Evolutionary conservation across 169 alveolate genomes (phyloP).

Genomic region (Ophryocystis elektroscirrha): DNA sequence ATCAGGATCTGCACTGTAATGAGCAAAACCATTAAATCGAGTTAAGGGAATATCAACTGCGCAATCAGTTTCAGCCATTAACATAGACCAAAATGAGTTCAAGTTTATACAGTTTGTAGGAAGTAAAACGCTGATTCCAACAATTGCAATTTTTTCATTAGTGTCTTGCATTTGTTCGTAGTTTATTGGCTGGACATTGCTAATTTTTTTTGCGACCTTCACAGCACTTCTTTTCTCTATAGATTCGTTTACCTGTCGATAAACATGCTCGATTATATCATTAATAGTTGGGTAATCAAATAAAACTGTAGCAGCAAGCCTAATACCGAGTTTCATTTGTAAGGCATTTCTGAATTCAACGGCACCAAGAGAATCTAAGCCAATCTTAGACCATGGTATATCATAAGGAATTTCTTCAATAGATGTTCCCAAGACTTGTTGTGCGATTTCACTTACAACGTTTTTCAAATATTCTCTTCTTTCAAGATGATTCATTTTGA

Average conservation of each 20-base stretch:
- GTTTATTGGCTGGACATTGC: no score
- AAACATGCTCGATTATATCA: no score
- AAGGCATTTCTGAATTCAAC: slow-evolving; percentile 26
- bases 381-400: no score
- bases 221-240: no score
- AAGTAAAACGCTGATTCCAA: no score
- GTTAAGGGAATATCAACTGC: slow-evolving; percentile 9
- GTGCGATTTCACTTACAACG: slow-evolving; percentile 11
- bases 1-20: slow-evolving; percentile 12
- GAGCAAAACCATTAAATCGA: slow-evolving; percentile 8
- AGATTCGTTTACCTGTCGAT: no score
- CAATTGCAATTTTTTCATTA: no score
- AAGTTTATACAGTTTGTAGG: not conserved
- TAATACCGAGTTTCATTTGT: slow-evolving; percentile 16
- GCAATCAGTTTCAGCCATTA: slow-evolving; percentile 7
- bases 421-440: slow-evolving; percentile 11
- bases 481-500: slow-evolving; percentile 6
- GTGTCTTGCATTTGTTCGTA: no score
- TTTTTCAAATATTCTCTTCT: slow-evolving; percentile 7
- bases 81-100: slow-evolving; percentile 10
- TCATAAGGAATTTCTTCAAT: not conserved
- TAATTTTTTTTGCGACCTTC: no score
- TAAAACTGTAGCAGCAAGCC: slow-evolving; percentile 24
- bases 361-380: slow-evolving; percentile 32
- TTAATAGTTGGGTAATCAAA: slow-evolving; percentile 24